Base-by-base conservation (phyloP, 129 eudicot genomes). In the Chrysanthemum lavandulifolium region DNA sequence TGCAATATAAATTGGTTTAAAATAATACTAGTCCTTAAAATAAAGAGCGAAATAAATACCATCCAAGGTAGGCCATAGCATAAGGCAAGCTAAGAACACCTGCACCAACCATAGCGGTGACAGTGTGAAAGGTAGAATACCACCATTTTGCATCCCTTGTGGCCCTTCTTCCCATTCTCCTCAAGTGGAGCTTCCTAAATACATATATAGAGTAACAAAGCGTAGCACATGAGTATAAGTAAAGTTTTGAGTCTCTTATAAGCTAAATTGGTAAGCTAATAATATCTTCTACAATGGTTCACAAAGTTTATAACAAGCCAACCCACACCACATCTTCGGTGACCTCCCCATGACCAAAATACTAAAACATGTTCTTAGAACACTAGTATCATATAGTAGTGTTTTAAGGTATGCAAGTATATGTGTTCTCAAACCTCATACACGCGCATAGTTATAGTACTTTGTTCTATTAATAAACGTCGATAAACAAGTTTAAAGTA, bases 31-130 rank as follows among this genome's bases (percentile, higher is more conserved):
- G 47, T 43, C 2, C 2, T 13, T 49, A 7, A 5, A 14, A 19
- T 21, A 50, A 68, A 53, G 55, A 36, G 2, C 0, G 10, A 29
- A 43, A 0, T 40, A 6, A 16, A 13, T 84, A 89, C 98, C 97
- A 93, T 87, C 98, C 97, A 18, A 93, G 82, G 84, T 93, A 82
- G 67, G 98, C 90, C 92, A 93, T 89, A 72, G 98, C 98, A 69
- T 86, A 87, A 33, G 97, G 98, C 72, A 93, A 79, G 86, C 98
- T 86, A 73, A 93, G 98, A 85, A 93, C 98, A 9, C 98, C 98
- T 54, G 98, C 98, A 68, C 98, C 98, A 63, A 93, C 98, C 98
- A 93, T 90, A 82, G 98, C 98, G 6, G 97, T 93, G 85, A 93
- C 97, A 0, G 96, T 90, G 80, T 93, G 98, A 69, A 93, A 93